Evolutionary conservation across 805 yeast species (phyloP), one percentile per base, ranked within the genome.

Genomic region (Wickerhamiella azyma): DNA sequence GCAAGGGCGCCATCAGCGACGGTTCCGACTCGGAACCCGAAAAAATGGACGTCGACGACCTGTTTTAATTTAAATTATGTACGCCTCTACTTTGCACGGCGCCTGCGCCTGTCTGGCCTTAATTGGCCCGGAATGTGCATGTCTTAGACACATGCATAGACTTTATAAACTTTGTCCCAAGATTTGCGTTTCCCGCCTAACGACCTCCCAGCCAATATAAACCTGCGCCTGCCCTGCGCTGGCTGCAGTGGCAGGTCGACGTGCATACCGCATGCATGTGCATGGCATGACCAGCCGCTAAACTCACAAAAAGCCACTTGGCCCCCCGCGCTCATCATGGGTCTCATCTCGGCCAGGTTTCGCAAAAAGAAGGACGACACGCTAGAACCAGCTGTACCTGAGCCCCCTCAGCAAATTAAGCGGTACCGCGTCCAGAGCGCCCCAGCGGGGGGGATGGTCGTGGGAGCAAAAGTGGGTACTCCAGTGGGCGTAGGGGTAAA

Each of bases 41-140:
- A 26, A 53, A 50, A 21, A 58, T 53, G 35, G 52, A 52, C 26
- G 53, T 52, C 4, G 55, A 50, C 32, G 58, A 59, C 19, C 51
- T 52, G 7, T 53, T 53, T 39, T 53, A 45, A 41, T 5, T 8
- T 53, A 45, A 41, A 2, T 8, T 26, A 28, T 7, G 24, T 21
- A 24, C 13, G 24, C 24, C 7, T 21, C 24, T 21, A 21, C 24
- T 21, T 21, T 21, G 24, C 24, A 21, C 24, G 24, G 24, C 24
- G 4, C 6, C 3, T 9, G 21, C 11, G 37, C 21, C 13, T 9
- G 21, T n/a, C 18, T 33, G 13, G 10, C 13, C 26, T 18, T 16
- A 36, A 21, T 36, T 36, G 38, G n/a, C 37, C 18, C 16, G 16
- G 21, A 18, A 36, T 21, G 41, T 30, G 33, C 33, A 30, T 6